These are phyloP conservation scores for Leccinum laetum DNA, from an alignment of 1,284 basidiomycete species.

Conservation along the genomic window DNA sequence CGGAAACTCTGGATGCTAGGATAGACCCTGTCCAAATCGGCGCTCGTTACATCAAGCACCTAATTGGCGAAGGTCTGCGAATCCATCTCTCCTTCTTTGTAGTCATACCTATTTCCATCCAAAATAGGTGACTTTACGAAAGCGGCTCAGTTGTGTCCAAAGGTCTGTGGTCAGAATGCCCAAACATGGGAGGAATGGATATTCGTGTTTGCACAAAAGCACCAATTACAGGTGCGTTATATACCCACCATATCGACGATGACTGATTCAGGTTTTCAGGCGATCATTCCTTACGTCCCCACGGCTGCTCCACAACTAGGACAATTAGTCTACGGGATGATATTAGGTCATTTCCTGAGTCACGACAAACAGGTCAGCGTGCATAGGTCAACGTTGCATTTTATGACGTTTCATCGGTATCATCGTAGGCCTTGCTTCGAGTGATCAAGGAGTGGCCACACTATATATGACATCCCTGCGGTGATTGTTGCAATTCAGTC, in stretches of 20 bases:
- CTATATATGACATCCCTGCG: slow-evolving; percentile 84
- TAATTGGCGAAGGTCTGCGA: slow-evolving; percentile 69
- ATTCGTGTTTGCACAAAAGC: slow-evolving; percentile 86
- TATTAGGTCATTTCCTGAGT: slow-evolving; percentile 84
- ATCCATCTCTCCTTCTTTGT: neutral
- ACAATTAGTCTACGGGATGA: slow-evolving; percentile 93
- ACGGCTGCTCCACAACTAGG: slow-evolving; percentile 80
- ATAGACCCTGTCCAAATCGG: slow-evolving; percentile 80
- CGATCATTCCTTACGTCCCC: slow-evolving; percentile 90
- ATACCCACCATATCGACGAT: neutral
- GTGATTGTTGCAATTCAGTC: slow-evolving; percentile 89
- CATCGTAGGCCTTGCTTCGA: slow-evolving; percentile 62
- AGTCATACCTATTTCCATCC: neutral
- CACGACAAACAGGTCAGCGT: slow-evolving; percentile 72
- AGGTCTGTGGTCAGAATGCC: slow-evolving; percentile 80
- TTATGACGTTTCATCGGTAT: slow-evolving; percentile 8
- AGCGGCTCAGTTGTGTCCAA: slow-evolving; percentile 86
- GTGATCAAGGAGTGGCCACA: slow-evolving; percentile 90
- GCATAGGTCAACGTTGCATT: neutral
- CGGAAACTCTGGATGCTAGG: slow-evolving; percentile 28
- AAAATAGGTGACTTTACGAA: slow-evolving; percentile 72
- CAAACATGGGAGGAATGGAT: slow-evolving; percentile 96
- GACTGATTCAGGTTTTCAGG: slow-evolving; percentile 39
- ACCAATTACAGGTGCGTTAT: slow-evolving; percentile 69
- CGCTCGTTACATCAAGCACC: slow-evolving; percentile 79